phyloP scores from a whole-genome alignment of 768 basidiomycete species.

The Hydnomerulius pinastri region DNA sequence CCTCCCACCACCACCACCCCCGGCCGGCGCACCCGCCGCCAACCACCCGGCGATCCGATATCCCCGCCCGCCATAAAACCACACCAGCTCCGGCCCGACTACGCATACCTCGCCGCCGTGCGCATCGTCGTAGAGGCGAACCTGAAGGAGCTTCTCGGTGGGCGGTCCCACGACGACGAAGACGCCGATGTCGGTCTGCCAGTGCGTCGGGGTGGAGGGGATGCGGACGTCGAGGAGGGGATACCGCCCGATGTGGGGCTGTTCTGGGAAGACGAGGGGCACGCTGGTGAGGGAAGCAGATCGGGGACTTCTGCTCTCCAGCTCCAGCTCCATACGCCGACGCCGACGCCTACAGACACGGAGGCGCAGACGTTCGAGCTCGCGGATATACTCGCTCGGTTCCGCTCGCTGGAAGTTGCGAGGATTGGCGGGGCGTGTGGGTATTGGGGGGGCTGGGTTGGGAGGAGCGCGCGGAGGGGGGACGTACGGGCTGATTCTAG shows the following conservation, averaged over 20 bases:
- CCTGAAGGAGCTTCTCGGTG: slow-evolving; percentile 39
- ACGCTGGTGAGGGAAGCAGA: too few relatives aligned
- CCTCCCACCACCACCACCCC: slow-evolving; percentile 6
- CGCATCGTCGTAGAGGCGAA: slow-evolving; percentile 55
- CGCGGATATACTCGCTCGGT: slow-evolving; percentile 26
- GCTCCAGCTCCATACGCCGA: too few relatives aligned
- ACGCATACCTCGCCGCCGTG: slow-evolving; percentile 51
- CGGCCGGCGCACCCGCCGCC: slow-evolving; percentile 19
- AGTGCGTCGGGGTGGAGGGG: too few relatives aligned
- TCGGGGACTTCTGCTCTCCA: too few relatives aligned
- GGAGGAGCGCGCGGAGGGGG: not conserved
- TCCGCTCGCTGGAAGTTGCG: slow-evolving; percentile 36
- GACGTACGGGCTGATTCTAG: too few relatives aligned
- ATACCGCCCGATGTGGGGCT: slow-evolving; percentile 10
- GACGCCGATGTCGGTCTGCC: not conserved
- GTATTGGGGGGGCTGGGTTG: slow-evolving; percentile 38
- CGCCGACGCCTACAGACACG: not conserved
- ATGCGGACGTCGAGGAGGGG: not conserved
- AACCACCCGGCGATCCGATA: slow-evolving; percentile 11
- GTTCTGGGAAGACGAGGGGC: slow-evolving; percentile 34
- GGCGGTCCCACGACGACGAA: not conserved
- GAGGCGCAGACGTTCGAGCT: slow-evolving; percentile 5
- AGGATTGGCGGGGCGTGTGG: slow-evolving; percentile 44
- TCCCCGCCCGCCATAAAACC: slow-evolving; percentile 23
- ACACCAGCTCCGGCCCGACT: slow-evolving; percentile 46